Base-by-base conservation (phyloP, 805 yeast species). In the Ogataea chonburiensis region DNA sequence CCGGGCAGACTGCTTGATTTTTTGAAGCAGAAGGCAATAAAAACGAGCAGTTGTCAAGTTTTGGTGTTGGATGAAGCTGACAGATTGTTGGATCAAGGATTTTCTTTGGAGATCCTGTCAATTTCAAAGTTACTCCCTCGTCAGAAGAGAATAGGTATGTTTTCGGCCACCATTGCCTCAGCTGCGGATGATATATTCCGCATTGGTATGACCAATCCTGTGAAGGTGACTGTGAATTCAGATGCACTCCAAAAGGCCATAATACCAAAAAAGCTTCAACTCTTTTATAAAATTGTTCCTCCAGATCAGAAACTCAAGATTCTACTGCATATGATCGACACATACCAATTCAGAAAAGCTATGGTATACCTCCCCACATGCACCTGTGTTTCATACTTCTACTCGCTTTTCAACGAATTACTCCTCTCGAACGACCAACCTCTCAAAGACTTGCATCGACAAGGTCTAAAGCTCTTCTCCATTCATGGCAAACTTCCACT, bases 361-460 rank as follows among this genome's bases (percentile, higher is more conserved):
- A 89, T 93, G 28, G 95, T 88, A 1, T 93, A 91, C 61, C 81
- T 91, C 52, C 95, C 98, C 7, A 89, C 98, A 1, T 88, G 98
- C 61, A 72, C 75, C 0, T 71, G 86, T 0, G 98, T 93, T 17
- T 81, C 83, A 24, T 78, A 81, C 53, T 88, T 86, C 57, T 81
- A 85, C 55, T 53, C 71, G 0, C 63, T 82, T 36, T 66, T 86
- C 26, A 64, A 64, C 15, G 46, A 60, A 24, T 45, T 82, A 12
- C 50, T 66, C 3, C 14, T n/a, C 5, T 52, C 51, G 29, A 49
- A 59, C 37, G 50, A 13, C 7, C 6, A 17, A 17, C 7, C 12
- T n/a, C 13, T 5, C 17, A n/a, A n/a, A n/a, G n/a, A n/a, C n/a
- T n/a, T n/a, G n/a, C n/a, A n/a, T n/a, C n/a, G n/a, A n/a, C 15